Conservation (phyloP, 495 filamentous ascomycete genomes). For the Chaetomium cochliodes region DNA sequence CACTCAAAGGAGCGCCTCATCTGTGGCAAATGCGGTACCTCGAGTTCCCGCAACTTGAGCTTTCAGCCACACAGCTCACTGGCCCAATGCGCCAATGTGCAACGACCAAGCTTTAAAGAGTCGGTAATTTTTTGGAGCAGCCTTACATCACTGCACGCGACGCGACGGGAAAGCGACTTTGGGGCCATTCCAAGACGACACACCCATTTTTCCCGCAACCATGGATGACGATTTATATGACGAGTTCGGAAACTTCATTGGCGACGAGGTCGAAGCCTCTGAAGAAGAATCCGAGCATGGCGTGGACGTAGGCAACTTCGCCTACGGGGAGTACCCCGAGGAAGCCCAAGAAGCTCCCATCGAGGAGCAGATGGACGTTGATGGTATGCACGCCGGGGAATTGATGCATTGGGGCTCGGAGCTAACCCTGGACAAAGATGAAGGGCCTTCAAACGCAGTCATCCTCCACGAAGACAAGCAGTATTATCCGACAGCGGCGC, state of each 20-base stretch:
- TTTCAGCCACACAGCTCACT: neutral
- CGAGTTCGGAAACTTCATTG: constrained; percentile 49
- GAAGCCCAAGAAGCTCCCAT: constrained; percentile 61
- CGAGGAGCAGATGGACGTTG: constrained; percentile 92
- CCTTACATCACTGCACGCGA: constrained; percentile 24
- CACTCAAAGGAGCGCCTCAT: neutral
- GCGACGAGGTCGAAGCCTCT: constrained; percentile 79
- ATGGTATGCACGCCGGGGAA: constrained; percentile 54
- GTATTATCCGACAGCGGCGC: constrained; percentile 94
- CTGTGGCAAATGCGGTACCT: constrained; percentile 1
- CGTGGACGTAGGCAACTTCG: constrained; percentile 71
- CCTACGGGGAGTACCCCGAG: constrained; percentile 71
- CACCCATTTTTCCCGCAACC: constrained; percentile 19
- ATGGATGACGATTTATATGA: constrained; percentile 43
- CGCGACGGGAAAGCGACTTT: constrained; percentile 14
- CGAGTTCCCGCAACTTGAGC: neutral
- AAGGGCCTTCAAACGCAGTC: constrained; percentile 95
- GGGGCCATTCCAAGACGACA: constrained; percentile 4
- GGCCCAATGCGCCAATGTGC: neutral
- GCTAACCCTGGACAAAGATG: constrained; percentile 45
- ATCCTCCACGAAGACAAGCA: constrained; percentile 98
- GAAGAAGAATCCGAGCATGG: constrained; percentile 80
- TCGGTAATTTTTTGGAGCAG: constrained; percentile 24
- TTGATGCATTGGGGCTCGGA: constrained; percentile 16
- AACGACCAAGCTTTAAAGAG: constrained; percentile 7